Base-by-base conservation (phyloP, 2,329 filamentous ascomycete genomes). In the Talaromyces funiculosus region DNA sequence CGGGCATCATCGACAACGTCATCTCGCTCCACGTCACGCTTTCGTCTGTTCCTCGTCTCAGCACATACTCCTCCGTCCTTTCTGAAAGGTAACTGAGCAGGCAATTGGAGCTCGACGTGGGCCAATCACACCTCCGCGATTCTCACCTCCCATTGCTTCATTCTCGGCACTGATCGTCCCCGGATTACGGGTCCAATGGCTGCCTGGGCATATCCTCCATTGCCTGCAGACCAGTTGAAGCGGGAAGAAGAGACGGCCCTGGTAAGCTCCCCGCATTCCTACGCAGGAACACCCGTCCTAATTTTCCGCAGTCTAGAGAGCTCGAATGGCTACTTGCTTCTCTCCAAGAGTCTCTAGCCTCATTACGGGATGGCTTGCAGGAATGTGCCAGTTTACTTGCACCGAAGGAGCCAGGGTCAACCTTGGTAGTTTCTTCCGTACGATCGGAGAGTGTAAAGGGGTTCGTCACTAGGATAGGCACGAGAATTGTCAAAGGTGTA, bases 361-460 rank as follows among this genome's bases (percentile, higher is more conserved):
- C 84, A 16, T 75, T 89, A 63, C 86, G 86, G 68, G 81, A 83
- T 64, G 90, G 91, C 62, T 84, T 97, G 3, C 87, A 94, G 72
- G 92, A 97, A 76, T 97, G 92, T 77, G 90, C 92, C 67, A 86
- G 88, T 18, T 83, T 97, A 24, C 85, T 99, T 31, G 89, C 91
- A 7, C 92, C 93, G 1, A 83, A 88, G 64, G 91, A 96, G 70
- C 87, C 88, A 0, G 92, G 92, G 8, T 92, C 88, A 67, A 99
- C 93, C 0, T 84, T 99, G 29, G 92, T 94, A 31, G 83, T 99
- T 66, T 94, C 90, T 63, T 95, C 92, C 14, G 84, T 89, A 60
- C 85, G 92, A 60, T 93, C 90, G 59, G 94, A 99, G 78, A 86
- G 84, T 66, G 86, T 97, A 64, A 99, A 99, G 75, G 94, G 94